These are phyloP conservation scores for Aurinia saxatilis DNA, from an alignment of 345 rosid genomes.

Conservation along the genomic window DNA sequence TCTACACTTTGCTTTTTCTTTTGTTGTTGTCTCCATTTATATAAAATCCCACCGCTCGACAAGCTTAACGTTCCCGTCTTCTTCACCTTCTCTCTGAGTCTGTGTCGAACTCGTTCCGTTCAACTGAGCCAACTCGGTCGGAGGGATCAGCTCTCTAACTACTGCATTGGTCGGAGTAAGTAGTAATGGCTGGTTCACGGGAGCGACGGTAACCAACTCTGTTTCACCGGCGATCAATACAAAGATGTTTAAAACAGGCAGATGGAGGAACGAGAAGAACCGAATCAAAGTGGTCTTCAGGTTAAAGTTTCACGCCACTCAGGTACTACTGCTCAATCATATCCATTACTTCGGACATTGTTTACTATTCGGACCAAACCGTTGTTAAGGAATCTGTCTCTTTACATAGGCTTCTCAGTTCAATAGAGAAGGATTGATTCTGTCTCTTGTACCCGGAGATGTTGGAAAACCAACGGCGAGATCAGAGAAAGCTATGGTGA, in stretches of 20 bases:
- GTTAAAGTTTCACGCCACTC: conserved; percentile 84
- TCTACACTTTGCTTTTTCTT: conserved; percentile 28
- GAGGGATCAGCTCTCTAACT: background rate
- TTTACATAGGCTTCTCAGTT: conserved; percentile 40
- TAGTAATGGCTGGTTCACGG: conserved; percentile 33
- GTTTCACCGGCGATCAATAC: conserved; percentile 9
- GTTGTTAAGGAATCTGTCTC: background rate
- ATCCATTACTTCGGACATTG: no score
- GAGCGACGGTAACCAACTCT: conserved; percentile 23
- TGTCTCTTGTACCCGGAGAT: conserved; percentile 84
- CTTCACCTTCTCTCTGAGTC: conserved; percentile 20
- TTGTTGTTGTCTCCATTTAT: conserved; percentile 19
- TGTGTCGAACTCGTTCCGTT: conserved; percentile 20
- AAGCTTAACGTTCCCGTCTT: conserved; percentile 18
- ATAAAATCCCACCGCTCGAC: conserved; percentile 28
- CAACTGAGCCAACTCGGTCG: conserved; percentile 13
- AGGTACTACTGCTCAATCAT: no score
- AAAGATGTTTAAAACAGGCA: conserved; percentile 71
- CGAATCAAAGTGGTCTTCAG: conserved; percentile 73
- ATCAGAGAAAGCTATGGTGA: conserved; percentile 53
- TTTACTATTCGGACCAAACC: no score
- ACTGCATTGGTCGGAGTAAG: conserved; percentile 27
- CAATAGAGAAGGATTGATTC: conserved; percentile 46
- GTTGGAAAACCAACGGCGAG: conserved; percentile 63
- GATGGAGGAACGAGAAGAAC: conserved; percentile 80